Evolutionary conservation across 129 eudicot genomes (phyloP), one percentile per base, ranked within the genome.

Genomic region (Chrysanthemum seticuspe): DNA sequence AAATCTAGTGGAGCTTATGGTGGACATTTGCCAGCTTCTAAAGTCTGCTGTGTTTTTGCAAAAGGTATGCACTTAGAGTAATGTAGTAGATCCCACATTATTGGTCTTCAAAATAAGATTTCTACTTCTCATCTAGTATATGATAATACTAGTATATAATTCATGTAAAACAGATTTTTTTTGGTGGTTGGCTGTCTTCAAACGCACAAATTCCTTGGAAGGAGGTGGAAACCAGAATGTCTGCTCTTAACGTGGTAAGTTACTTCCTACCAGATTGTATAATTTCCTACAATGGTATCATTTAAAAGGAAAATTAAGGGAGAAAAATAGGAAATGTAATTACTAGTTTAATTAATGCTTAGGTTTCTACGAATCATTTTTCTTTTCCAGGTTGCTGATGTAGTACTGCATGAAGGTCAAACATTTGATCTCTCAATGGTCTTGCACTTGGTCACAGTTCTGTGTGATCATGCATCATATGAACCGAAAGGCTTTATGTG

Each of bases 161-260:
- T 29, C 31, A 29, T 56, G n/a, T 56, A 78, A 40, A 63, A 70
- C 87, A 94, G 99, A 81, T 90, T 60, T 86, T 85, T 74, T 76
- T 62, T 72, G 94, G 94, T 72, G 88, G 85, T 76, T 88, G 91
- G 91, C 49, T 79, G 65, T 82, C 91, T 64, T 86, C 88, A 75
- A 77, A 79, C 58, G 48, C 56, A 59, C 86, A 80, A 67, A 86
- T 90, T 84, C 83, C 91, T 65, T 94, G 97, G 96, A 90, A 78
- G 82, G 96, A 88, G 87, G 95, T 88, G 73, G 99, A 90, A 88
- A 79, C 96, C 29, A 88, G 87, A 77, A 72, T 94, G 85, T 94
- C 78, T 79, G 87, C 91, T 67, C 97, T 94, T 73, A 88, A 86
- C 74, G 94, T 76, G 88, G 99, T 94, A 78, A 84, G 97, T 81